phyloP scores from a whole-genome alignment of 805 yeast genomes.

The Scheffersomyces stipitis region DNA sequence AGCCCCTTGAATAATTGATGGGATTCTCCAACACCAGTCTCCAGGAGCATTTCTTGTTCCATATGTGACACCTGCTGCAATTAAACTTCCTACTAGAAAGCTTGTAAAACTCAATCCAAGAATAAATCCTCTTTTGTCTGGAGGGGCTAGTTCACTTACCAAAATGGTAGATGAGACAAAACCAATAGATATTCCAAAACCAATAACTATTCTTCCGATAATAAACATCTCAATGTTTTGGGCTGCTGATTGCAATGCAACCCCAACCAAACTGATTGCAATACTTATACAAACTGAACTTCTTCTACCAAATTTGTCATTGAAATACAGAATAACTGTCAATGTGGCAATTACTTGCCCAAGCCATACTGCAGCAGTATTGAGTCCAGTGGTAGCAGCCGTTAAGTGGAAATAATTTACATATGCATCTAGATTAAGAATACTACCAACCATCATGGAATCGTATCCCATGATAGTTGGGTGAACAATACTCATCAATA shows the following conservation, averaged over 20 bases:
- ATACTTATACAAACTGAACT: conserved; percentile 25
- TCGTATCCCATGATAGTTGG: not conserved
- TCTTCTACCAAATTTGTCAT: conserved; percentile 21
- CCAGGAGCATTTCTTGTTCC: conserved; percentile 16
- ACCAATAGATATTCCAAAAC: conserved; percentile 31
- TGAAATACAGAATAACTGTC: not conserved
- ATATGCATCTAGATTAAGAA: conserved; percentile 6
- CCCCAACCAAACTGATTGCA: conserved; percentile 27
- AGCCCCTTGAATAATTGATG: conserved; percentile 11
- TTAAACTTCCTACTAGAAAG: conserved; percentile 17
- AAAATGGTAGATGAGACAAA: conserved; percentile 33
- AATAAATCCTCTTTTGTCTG: conserved; percentile 25
- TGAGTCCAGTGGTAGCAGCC: not conserved
- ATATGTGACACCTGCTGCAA: conserved; percentile 20
- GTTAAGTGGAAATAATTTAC: not conserved
- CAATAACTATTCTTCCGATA: conserved; percentile 34
- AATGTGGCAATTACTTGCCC: not conserved
- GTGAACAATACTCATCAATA: not conserved
- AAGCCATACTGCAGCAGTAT: not conserved
- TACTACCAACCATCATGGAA: not conserved
- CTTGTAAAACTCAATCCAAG: conserved; percentile 17
- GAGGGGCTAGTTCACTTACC: conserved; percentile 32
- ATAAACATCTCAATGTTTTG: conserved; percentile 35
- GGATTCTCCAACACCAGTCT: conserved; percentile 16
- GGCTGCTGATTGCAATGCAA: conserved; percentile 38